These are phyloP conservation scores for Diutina sp. DNA, from an alignment of 1,139 yeast species.

Conservation along the genomic window DNA sequence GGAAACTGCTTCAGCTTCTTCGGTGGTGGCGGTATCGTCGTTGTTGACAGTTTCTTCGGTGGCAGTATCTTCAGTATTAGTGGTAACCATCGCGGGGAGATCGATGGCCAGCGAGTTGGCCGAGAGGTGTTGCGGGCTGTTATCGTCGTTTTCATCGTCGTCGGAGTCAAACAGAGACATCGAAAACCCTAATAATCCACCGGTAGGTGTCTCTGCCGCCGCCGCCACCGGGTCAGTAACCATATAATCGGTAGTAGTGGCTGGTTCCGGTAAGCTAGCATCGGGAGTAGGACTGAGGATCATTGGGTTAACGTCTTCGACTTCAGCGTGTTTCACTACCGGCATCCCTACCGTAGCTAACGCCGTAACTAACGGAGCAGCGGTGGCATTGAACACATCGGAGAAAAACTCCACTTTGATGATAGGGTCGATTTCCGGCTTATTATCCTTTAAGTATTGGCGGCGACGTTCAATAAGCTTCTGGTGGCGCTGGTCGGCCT, in stretches of 20 bases:
- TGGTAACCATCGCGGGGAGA: background rate
- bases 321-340: background rate
- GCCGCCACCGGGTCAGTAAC: background rate
- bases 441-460: background rate
- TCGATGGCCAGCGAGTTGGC: background rate
- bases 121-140: background rate
- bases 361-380: background rate
- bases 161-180: conserved; percentile 2
- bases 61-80: background rate
- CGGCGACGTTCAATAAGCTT: background rate
- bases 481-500: background rate
- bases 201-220: background rate
- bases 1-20: no score
- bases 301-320: background rate
- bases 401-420: background rate
- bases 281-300: background rate
- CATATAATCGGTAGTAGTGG: background rate
- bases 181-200: background rate
- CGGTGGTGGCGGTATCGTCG: no score
- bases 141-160: conserved; percentile 1
- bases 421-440: background rate
- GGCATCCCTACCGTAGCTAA: background rate
- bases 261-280: background rate
- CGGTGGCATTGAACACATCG: background rate
- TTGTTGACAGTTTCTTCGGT: no score